These are phyloP conservation scores for Ophiosphaerella herpotricha DNA, from an alignment of 2,329 filamentous ascomycete genomes.

Conservation along the genomic window DNA sequence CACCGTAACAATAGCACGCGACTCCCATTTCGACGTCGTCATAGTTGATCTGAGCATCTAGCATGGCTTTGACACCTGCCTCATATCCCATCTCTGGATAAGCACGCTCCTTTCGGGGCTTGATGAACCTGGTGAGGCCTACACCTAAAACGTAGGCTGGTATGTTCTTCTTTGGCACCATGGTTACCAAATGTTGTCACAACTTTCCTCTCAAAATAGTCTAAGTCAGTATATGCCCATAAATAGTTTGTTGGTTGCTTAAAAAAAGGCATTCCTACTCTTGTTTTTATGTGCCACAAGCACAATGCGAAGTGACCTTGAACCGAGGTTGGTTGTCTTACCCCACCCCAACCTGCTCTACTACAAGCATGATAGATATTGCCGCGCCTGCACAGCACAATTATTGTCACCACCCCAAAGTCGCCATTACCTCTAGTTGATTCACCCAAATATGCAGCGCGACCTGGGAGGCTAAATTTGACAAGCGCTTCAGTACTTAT, in stretches of 20 bases:
- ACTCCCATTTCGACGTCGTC: conserved; percentile 93
- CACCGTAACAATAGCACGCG: conserved; percentile 95
- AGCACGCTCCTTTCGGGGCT: conserved; percentile 86
- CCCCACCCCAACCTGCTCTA: conserved; percentile 7
- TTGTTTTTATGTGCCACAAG: not conserved
- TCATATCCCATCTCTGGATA: conserved; percentile 94
- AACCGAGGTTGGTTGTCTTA: conserved; percentile 16
- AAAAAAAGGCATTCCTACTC: not conserved
- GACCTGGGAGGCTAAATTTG: too few relatives aligned
- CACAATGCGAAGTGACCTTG: not conserved
- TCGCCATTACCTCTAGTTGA: too few relatives aligned
- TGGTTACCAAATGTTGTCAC: conserved; percentile 3
- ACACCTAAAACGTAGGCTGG: conserved; percentile 88
- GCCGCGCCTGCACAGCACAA: not conserved
- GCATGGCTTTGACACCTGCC: conserved; percentile 83
- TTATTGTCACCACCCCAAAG: not conserved
- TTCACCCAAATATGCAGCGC: too few relatives aligned
- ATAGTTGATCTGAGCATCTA: conserved; percentile 85
- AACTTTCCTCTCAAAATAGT: too few relatives aligned
- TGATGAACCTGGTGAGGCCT: conserved; percentile 99
- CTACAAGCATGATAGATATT: too few relatives aligned
- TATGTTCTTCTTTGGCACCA: conserved; percentile 33
- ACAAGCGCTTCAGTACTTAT: too few relatives aligned
- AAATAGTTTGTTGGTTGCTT: not conserved
- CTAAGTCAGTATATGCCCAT: too few relatives aligned